phyloP scores from a whole-genome alignment of 129 eudicot species.

The Saposhnikovia divaricata region DNA sequence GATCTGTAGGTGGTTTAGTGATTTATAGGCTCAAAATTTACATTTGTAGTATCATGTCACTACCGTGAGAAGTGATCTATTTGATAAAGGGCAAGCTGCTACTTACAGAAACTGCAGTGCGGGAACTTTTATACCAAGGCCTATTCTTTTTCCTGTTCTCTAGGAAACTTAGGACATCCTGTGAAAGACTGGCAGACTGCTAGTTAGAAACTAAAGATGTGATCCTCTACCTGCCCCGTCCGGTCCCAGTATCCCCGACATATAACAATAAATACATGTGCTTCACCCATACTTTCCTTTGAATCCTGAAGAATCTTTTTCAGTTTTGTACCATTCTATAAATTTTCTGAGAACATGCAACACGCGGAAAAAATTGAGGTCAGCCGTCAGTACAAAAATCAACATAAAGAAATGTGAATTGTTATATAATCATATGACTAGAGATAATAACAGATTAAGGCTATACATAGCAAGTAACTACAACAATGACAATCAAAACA shows the following conservation, averaged over 20 bases:
- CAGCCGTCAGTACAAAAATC: not conserved
- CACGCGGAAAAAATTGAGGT: not conserved
- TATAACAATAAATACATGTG: conserved; percentile 58
- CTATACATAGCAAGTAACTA: not conserved
- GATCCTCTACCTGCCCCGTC: conserved; percentile 59
- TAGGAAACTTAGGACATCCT: conserved; percentile 65
- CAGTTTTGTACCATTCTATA: conserved; percentile 51
- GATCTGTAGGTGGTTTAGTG: too few relatives aligned
- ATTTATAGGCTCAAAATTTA: too few relatives aligned
- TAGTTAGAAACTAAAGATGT: not conserved
- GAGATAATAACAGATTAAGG: not conserved
- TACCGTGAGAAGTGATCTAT: too few relatives aligned
- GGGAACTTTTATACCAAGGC: conserved; percentile 69
- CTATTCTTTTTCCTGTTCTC: conserved; percentile 74
- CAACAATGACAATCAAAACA: not conserved
- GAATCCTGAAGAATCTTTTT: conserved; percentile 85
- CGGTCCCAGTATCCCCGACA: conserved; percentile 82
- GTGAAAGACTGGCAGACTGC: not conserved
- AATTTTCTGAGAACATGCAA: conserved; percentile 33
- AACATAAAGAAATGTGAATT: not conserved
- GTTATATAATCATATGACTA: not conserved
- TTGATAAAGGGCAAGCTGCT: not conserved
- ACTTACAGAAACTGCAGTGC: conserved; percentile 77
- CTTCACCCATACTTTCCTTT: conserved; percentile 48
- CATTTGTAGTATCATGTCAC: too few relatives aligned